Evolutionary conservation across 176 grass and related monocot species (phyloP).

Genomic region (Oryza rufipogon): DNA sequence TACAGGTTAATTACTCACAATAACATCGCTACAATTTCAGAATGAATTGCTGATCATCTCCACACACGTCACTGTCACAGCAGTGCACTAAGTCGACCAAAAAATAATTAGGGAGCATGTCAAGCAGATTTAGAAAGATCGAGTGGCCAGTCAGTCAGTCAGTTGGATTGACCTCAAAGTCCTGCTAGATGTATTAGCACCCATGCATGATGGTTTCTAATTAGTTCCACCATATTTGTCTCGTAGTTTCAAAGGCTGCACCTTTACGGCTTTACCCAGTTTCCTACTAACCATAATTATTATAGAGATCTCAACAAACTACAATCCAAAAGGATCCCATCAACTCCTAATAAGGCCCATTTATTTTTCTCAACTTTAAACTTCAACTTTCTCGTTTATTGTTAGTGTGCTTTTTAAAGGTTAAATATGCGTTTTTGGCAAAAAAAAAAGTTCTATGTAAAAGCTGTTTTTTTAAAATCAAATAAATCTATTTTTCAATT

Average conservation of each 20-base stretch:
- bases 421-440: no score
- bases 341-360: not conserved
- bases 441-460: no score
- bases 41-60: not conserved
- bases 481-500: no score
- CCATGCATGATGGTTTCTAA: conserved; percentile 8
- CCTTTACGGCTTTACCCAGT: conserved; percentile 49
- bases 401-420: no score
- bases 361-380: no score
- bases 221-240: conserved; percentile 32
- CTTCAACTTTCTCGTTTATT: no score
- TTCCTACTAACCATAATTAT: conserved; percentile 9
- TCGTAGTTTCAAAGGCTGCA: conserved; percentile 42
- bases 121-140: conserved; percentile 1
- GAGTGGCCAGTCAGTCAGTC: not conserved
- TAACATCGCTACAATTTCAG: not conserved
- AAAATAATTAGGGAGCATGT: conserved; percentile 17
- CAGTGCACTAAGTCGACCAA: not conserved
- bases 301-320: not conserved
- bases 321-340: not conserved
- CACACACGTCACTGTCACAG: not conserved
- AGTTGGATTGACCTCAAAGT: conserved; percentile 31
- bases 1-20: not conserved
- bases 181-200: conserved; percentile 20
- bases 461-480: no score